Base-by-base conservation (phyloP, 345 rosid species). In the Boechera divaricarpa region DNA sequence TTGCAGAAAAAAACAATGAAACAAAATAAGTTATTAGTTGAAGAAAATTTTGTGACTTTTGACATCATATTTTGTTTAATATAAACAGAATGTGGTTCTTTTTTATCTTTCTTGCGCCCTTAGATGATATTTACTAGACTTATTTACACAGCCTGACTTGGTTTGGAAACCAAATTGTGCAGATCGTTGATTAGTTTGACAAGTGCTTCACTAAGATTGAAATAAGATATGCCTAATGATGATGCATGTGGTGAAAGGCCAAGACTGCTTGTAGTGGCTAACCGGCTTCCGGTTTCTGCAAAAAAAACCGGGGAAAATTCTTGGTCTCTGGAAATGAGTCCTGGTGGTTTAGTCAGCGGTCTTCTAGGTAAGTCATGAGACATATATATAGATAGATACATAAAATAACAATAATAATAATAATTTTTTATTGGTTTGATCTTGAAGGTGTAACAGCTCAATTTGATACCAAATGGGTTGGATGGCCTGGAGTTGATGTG, bases 401-500 rank as follows among this genome's bases (percentile, higher is more conserved):
- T 39, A 10, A 39, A 72, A 49, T 49, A n/a, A 49, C 3, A 51
- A 51, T 18, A 18, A 28, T 58, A 7, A n/a, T 10, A 59, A 44
- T 73, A 29, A 69, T 9, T n/a, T 31, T 55, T 39, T 45, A 58
- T 59, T 59, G 75, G 38, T 49, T 51, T 28, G 26, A 49, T 61
- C 16, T 77, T 61, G 60, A 64, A 92, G 98, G 98, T 76, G 91
- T 94, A 61, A 87, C 88, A 80, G 92, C 83, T 63, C 61, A 62
- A 5, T 90, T 89, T 58, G 98, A 94, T 82, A 95, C 96, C 18
- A 91, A 87, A 83, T 94, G 98, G 98, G 87, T 94, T 61, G 98
- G 98, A 51, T 94, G 97, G 98, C 96, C 98, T 53, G 97, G 96
- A 15, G 94, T 94, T 16, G 88, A 94, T 84, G 98, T 94, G 66